Percentiles rank a stretch among this genome's conserved stretches.
Conservation (phyloP, 208 protist genomes). For the Leishmania martiniquensis region DNA sequence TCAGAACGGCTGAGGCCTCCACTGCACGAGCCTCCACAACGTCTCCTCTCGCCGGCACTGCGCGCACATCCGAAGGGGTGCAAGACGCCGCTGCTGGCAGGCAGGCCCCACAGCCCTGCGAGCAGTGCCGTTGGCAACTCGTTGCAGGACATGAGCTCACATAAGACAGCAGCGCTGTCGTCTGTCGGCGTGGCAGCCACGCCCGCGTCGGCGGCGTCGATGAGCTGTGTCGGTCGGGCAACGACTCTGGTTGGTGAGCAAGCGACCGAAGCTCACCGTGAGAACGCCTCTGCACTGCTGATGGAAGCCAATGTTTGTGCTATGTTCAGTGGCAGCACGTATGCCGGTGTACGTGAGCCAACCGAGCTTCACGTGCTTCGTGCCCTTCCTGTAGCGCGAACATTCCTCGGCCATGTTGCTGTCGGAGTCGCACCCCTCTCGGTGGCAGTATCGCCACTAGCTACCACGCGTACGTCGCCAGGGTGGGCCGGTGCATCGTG, state of each 20-base stretch:
- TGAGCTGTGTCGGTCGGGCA: no score
- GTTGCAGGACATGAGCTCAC: neutral
- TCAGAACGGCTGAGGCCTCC: neutral
- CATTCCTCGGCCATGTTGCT: neutral
- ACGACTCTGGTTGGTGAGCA: neutral
- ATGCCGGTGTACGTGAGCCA: neutral
- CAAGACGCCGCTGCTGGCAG: neutral
- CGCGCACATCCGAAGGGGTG: conserved; percentile 4
- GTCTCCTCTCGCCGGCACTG: neutral
- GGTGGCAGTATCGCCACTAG: neutral
- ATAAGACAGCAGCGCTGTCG: neutral
- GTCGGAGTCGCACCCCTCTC: neutral
- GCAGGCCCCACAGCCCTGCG: neutral
- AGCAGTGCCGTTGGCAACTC: neutral
- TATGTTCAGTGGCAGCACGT: conserved; percentile 10
- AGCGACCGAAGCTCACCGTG: neutral
- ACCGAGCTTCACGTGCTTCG: conserved; percentile 9
- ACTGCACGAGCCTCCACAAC: no score
- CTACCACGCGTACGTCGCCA: neutral
- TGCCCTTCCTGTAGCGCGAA: conserved; percentile 8
- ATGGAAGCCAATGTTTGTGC: conserved; percentile 11
- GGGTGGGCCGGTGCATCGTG: neutral
- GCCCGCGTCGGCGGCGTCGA: neutral
- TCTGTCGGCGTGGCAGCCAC: neutral
- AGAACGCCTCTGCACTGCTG: neutral